These are phyloP conservation scores for Protomyces inundatus DNA, from an alignment of 1,139 yeast genomes.

Conservation along the genomic window DNA sequence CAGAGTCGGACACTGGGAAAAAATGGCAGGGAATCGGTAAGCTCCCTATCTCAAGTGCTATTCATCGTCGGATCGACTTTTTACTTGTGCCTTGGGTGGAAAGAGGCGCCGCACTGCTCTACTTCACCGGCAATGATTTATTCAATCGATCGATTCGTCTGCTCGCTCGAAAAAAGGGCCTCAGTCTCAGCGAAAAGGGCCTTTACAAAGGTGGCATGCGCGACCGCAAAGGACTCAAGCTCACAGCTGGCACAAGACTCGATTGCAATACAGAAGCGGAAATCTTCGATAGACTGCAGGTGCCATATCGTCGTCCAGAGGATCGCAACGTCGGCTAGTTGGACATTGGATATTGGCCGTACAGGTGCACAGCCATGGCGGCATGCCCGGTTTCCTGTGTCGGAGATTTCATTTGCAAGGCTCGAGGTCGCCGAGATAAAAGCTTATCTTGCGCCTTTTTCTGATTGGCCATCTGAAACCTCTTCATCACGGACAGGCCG, in stretches of 20 bases:
- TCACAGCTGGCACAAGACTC: constrained; percentile 2
- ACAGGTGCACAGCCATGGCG: not conserved
- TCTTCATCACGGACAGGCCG: too few relatives aligned
- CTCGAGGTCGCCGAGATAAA: not conserved
- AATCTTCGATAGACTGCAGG: not conserved
- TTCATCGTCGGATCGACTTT: constrained; percentile 53
- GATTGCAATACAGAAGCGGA: constrained; percentile 20
- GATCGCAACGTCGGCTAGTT: constrained; percentile 7
- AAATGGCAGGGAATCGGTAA: constrained; percentile 42
- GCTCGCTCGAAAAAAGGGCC: constrained; percentile 46
- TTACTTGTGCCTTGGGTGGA: constrained; percentile 49
- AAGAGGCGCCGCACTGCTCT: constrained; percentile 51
- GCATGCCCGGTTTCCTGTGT: not conserved
- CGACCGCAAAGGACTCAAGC: not conserved
- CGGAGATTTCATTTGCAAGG: not conserved
- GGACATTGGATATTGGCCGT: not conserved
- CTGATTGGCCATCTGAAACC: too few relatives aligned
- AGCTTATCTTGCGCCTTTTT: not conserved
- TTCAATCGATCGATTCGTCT: constrained; percentile 52
- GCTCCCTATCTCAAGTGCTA: constrained; percentile 35
- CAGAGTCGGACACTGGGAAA: constrained; percentile 30
- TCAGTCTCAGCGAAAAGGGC: constrained; percentile 50
- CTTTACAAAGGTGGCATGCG: constrained; percentile 37
- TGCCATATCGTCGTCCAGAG: constrained; percentile 23
- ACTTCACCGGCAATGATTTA: constrained; percentile 56